Conservation (phyloP, 805 yeast species). For the Saturnispora bothae region DNA sequence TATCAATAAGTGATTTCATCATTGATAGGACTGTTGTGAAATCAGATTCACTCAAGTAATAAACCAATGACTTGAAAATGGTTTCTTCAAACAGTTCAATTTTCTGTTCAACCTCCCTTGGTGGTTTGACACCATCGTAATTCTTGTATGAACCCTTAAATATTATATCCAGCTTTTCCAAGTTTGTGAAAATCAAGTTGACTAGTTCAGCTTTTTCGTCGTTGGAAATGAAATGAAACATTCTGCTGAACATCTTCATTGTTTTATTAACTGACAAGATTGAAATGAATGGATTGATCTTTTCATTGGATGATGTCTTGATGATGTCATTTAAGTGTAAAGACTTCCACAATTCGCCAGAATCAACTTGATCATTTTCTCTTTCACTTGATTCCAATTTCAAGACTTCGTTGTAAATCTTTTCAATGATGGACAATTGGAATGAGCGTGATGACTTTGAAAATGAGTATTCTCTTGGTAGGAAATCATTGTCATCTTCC, state of each 20-base stretch:
- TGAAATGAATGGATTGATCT: conserved; percentile 73
- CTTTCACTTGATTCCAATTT: conserved; percentile 69
- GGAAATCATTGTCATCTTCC: conserved; percentile 14
- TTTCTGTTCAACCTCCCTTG: conserved; percentile 43
- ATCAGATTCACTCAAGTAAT: conserved; percentile 71
- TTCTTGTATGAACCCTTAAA: conserved; percentile 70
- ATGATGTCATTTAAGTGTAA: conserved; percentile 60
- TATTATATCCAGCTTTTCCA: conserved; percentile 70
- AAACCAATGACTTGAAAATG: conserved; percentile 73
- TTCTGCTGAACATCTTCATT: conserved; percentile 78
- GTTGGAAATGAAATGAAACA: conserved; percentile 68
- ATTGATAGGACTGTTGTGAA: conserved; percentile 72
- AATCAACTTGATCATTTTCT: conserved; percentile 38
- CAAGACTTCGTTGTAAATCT: conserved; percentile 65
- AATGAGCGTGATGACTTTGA: conserved; percentile 36
- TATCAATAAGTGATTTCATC: conserved; percentile 57
- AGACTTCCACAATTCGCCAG: conserved; percentile 60
- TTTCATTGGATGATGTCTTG: conserved; percentile 36
- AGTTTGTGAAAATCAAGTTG: conserved; percentile 67
- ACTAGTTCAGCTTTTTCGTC: conserved; percentile 70
- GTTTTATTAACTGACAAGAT: conserved; percentile 79
- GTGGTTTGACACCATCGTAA: conserved; percentile 36
- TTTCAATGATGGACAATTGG: conserved; percentile 62
- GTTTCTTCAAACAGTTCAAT: conserved; percentile 73
- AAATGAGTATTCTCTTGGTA: conserved; percentile 25